These are phyloP conservation scores for Globisporangium okanoganense DNA, from an alignment of 352 stramenopile species.

Conservation along the genomic window DNA sequence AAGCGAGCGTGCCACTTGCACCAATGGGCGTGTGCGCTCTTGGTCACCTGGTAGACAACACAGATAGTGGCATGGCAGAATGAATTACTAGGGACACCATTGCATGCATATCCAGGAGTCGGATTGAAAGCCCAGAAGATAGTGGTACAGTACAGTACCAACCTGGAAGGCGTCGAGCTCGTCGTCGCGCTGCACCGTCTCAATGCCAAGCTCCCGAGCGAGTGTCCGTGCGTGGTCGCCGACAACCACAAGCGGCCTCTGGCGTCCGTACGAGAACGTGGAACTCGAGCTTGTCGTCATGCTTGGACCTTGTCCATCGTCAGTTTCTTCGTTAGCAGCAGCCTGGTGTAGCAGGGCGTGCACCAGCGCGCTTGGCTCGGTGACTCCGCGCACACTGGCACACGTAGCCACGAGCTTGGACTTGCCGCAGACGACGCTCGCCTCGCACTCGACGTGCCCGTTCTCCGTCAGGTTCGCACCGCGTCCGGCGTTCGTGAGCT, in stretches of 20 bases:
- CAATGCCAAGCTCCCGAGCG: slow-evolving; percentile 31
- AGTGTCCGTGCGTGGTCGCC: slow-evolving; percentile 34
- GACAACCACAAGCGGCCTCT: slow-evolving; percentile 56
- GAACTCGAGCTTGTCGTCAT: neutral
- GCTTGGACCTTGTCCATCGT: neutral
- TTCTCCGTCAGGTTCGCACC: slow-evolving; percentile 51
- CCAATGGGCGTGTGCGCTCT: slow-evolving; percentile 29
- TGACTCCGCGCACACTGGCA: slow-evolving; percentile 41
- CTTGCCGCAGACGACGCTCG: slow-evolving; percentile 43
- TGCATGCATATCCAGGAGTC: neutral
- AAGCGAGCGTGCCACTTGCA: slow-evolving; percentile 42
- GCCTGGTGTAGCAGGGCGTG: slow-evolving; percentile 35
- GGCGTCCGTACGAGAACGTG: slow-evolving; percentile 32
- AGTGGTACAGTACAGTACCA: no score
- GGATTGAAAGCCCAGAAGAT: neutral
- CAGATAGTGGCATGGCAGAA: neutral
- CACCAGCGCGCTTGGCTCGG: slow-evolving; percentile 42
- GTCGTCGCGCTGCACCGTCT: slow-evolving; percentile 25
- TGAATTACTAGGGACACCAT: neutral
- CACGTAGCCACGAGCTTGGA: slow-evolving; percentile 36
- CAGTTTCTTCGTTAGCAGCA: neutral
- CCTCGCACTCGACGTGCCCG: slow-evolving; percentile 52
- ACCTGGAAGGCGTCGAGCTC: slow-evolving; percentile 36
- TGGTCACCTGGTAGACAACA: slow-evolving; percentile 1
- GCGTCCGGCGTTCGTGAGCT: slow-evolving; percentile 51